Percentiles rank a stretch among this genome's conserved stretches.
These are phyloP conservation scores for Misopates orontium DNA, from an alignment of 257 asterid species.

Conservation along the genomic window DNA sequence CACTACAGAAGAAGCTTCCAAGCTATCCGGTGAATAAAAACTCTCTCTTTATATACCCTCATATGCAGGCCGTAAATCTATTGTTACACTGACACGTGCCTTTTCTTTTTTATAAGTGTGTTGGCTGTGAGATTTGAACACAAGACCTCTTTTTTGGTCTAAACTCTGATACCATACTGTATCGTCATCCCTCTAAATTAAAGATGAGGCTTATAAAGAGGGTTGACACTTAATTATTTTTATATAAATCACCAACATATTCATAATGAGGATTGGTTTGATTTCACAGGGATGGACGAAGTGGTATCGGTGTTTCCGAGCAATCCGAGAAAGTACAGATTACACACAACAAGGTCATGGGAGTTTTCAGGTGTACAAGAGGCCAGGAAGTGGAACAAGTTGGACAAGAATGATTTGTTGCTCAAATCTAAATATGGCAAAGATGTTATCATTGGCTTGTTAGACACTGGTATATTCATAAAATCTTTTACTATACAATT, in stretches of 20 bases:
- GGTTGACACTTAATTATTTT: too few species aligned
- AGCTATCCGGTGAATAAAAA: conserved; percentile 47
- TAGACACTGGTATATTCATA: conserved; percentile 62
- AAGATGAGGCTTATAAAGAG: too few species aligned
- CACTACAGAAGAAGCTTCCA: conserved; percentile 61
- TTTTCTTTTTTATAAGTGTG: too few species aligned
- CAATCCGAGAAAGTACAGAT: conserved; percentile 55
- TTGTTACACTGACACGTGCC: too few species aligned
- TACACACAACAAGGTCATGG: conserved; percentile 97
- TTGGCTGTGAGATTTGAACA: too few species aligned
- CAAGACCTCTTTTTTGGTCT: too few species aligned
- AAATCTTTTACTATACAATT: background rate
- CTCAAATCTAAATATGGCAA: conserved; percentile 68
- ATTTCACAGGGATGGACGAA: conserved; percentile 60
- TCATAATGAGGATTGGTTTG: background rate
- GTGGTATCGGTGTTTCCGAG: conserved; percentile 61
- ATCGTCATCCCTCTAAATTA: too few species aligned
- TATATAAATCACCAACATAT: too few species aligned
- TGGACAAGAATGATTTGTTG: conserved; percentile 49
- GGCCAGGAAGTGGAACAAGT: conserved; percentile 1
- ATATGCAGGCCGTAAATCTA: background rate
- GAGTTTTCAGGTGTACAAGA: conserved; percentile 66
- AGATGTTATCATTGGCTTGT: conserved; percentile 64
- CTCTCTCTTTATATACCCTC: background rate
- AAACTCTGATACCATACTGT: too few species aligned